Conservation (phyloP, 495 filamentous ascomycete genomes). For the Hyaloscypha bicolor region DNA sequence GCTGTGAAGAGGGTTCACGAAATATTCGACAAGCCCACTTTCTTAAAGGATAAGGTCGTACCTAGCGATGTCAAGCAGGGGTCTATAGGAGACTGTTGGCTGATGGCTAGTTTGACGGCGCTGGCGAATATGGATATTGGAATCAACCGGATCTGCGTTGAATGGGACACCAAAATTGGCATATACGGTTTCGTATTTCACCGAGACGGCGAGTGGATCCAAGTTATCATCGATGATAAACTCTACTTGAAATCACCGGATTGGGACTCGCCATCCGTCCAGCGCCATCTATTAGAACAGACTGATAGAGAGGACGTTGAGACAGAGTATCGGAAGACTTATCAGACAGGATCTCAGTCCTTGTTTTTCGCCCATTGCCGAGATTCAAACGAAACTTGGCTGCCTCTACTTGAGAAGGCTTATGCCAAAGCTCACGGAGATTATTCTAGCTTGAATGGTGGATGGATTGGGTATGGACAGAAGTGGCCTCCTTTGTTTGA, state of each 20-base stretch:
- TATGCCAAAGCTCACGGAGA: constrained; percentile 91
- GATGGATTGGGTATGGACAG: constrained; percentile 28
- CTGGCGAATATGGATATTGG: constrained; percentile 74
- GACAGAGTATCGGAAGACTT: constrained; percentile 73
- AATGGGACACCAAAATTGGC: constrained; percentile 74
- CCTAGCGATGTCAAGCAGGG: constrained; percentile 85
- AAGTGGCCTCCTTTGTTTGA: background rate
- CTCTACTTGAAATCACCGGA: constrained; percentile 81
- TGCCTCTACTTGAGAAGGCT: constrained; percentile 92
- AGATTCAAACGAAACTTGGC: constrained; percentile 89
- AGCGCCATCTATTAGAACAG: constrained; percentile 43
- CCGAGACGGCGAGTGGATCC: constrained; percentile 91
- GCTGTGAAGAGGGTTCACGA: constrained; percentile 75
- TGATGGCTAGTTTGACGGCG: constrained; percentile 71
- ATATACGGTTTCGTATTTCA: constrained; percentile 97
- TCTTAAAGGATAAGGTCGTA: constrained; percentile 80
- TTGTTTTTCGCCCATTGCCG: constrained; percentile 87
- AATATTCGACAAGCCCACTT: constrained; percentile 85
- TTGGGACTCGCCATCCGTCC: constrained; percentile 55
- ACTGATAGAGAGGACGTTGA: constrained; percentile 64
- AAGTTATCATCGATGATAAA: constrained; percentile 80
- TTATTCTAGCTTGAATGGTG: constrained; percentile 24
- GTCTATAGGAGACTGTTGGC: constrained; percentile 86
- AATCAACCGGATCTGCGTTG: constrained; percentile 81
- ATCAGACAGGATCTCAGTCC: constrained; percentile 73